These are phyloP conservation scores for Lachnellula cervina DNA, from an alignment of 2,329 filamentous ascomycete species.

Conservation along the genomic window DNA sequence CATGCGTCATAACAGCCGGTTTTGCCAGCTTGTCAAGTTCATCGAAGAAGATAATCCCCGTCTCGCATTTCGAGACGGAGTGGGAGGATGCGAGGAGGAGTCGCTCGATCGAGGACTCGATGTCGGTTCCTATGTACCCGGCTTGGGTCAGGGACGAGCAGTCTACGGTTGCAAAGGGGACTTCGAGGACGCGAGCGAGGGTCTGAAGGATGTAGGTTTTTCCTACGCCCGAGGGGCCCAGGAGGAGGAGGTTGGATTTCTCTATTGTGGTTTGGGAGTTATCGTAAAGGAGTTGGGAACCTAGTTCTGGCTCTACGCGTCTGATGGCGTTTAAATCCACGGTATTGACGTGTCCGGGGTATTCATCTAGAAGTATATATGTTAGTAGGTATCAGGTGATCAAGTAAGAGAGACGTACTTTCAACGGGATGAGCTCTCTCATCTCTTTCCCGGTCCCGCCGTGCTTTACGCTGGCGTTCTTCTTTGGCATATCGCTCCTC, in stretches of 20 bases:
- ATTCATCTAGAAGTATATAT: conserved; percentile 46
- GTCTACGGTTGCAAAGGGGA: conserved; percentile 92
- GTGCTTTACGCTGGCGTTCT: conserved; percentile 34
- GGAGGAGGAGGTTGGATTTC: conserved; percentile 88
- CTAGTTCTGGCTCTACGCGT: conserved; percentile 19
- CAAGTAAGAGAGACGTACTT: conserved; percentile 48
- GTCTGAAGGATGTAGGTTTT: conserved; percentile 91
- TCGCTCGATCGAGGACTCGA: conserved; percentile 90
- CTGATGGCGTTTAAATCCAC: conserved; percentile 22
- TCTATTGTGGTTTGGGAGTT: conserved; percentile 51
- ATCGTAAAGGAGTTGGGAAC: conserved; percentile 19
- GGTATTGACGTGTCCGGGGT: conserved; percentile 41
- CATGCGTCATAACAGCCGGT: conserved; percentile 68
- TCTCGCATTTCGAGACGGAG: conserved; percentile 76
- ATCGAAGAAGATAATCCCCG: conserved; percentile 91
- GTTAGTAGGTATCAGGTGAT: not conserved
- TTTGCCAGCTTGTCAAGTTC: conserved; percentile 97
- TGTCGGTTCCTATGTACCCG: conserved; percentile 95
- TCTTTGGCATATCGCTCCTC: conserved; percentile 60
- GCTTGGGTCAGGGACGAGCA: conserved; percentile 95
- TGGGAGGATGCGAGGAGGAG: conserved; percentile 88
- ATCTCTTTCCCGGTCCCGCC: conserved; percentile 35
- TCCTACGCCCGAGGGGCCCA: conserved; percentile 90
- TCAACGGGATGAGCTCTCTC: conserved; percentile 70
- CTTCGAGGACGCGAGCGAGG: conserved; percentile 84